phyloP scores from a whole-genome alignment of 257 asterid species.

The Solanum chmielewskii region DNA sequence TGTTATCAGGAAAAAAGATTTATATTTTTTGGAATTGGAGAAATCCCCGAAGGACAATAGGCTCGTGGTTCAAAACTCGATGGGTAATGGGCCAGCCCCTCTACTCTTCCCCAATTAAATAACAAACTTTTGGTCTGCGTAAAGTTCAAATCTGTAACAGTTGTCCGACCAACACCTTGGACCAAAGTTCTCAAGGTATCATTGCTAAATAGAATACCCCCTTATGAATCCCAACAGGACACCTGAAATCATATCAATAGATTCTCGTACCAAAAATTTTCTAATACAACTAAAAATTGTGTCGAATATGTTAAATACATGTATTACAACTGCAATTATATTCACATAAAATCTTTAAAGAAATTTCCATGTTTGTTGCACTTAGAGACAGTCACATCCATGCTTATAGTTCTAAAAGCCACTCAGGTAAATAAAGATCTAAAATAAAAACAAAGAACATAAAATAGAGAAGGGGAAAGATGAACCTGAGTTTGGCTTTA shows the following conservation, averaged over 20 bases:
- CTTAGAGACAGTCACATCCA: neutral
- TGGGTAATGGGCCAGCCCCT: neutral
- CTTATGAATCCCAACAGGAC: neutral
- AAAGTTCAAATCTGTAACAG: neutral
- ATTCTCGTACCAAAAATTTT: neutral
- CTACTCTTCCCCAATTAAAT: neutral
- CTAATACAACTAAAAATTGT: too few species aligned
- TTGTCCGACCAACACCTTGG: too few species aligned
- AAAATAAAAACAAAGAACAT: neutral
- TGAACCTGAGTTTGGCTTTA: constrained; percentile 74
- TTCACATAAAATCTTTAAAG: neutral
- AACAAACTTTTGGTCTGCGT: neutral
- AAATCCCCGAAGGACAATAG: neutral
- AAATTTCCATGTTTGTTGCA: neutral
- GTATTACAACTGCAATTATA: neutral
- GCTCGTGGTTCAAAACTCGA: neutral
- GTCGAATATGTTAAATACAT: neutral
- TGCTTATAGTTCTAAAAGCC: neutral
- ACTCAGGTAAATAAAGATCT: neutral
- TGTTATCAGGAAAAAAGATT: neutral
- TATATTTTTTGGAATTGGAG: neutral
- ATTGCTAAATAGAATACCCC: neutral
- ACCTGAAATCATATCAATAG: neutral
- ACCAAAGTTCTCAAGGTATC: neutral
- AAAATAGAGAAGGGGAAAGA: neutral